These are phyloP conservation scores for Colletotrichum sp. DNA, from an alignment of 2,329 filamentous ascomycete genomes.

Conservation along the genomic window DNA sequence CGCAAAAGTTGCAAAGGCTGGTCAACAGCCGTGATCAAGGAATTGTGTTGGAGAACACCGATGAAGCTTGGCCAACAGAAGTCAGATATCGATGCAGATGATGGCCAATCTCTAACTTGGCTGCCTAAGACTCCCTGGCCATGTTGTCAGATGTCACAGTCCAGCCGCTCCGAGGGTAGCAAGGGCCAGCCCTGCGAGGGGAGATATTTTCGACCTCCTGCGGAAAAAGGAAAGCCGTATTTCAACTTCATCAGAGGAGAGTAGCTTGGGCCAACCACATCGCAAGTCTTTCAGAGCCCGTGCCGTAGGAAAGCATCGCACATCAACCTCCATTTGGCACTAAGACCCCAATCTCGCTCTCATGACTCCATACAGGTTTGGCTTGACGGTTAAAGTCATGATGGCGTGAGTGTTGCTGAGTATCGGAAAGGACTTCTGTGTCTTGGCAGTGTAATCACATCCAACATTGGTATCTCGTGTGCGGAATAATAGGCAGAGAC, in stretches of 20 bases:
- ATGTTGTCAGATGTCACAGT: neutral
- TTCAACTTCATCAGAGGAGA: neutral
- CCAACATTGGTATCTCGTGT: neutral
- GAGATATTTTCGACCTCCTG: neutral
- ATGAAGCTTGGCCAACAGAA: rapidly evolving
- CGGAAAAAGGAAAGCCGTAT: neutral
- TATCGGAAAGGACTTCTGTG: rapidly evolving
- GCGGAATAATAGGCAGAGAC: neutral
- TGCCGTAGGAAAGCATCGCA: neutral
- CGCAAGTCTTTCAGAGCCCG: neutral
- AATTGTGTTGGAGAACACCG: rapidly evolving
- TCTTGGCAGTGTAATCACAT: neutral
- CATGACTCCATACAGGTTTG: neutral
- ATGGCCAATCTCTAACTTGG: neutral
- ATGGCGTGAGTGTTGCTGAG: neutral
- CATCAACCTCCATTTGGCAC: neutral
- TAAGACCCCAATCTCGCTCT: neutral
- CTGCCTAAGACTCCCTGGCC: neutral
- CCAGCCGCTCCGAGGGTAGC: neutral
- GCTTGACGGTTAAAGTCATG: rapidly evolving
- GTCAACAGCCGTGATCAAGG: rapidly evolving
- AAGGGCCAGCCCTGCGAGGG: neutral
- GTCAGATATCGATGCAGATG: rapidly evolving
- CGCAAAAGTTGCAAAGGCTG: neutral
- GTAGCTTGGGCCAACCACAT: rapidly evolving